Conservation (phyloP, 805 yeast species). For the Hanseniaspora jakobsenii region DNA sequence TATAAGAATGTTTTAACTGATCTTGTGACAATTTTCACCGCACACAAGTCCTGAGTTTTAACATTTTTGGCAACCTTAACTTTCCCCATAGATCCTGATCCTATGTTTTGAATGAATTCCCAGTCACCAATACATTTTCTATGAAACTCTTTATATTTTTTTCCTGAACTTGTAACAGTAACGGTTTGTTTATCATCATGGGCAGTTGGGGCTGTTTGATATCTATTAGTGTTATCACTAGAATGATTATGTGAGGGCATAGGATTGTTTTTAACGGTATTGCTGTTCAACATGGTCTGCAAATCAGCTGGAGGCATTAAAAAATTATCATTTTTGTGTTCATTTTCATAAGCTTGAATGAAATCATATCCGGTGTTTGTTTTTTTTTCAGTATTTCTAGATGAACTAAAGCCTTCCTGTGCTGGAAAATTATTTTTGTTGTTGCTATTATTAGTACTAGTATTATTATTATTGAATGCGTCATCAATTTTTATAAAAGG, state of each 20-base stretch:
- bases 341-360: not conserved
- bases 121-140: conserved; percentile 90
- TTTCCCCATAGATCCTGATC: conserved; percentile 99
- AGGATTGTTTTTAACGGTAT: not conserved
- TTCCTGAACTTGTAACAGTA: conserved; percentile 13
- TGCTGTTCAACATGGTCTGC: not conserved
- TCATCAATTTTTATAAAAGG: not conserved
- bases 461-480: no score
- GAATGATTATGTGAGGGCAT: no score
- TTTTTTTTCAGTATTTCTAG: no score
- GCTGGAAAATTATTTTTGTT: not conserved
- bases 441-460: not conserved
- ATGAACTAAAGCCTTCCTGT: no score
- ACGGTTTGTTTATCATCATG: conserved; percentile 4
- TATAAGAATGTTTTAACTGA: conserved; percentile 69
- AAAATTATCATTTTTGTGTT: not conserved
- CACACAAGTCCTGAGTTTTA: conserved; percentile 70
- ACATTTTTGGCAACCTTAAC: conserved; percentile 87
- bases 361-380: no score
- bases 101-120: conserved; percentile 89
- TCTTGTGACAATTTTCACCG: conserved; percentile 83
- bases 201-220: conserved; percentile 1
- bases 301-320: conserved; percentile 23
- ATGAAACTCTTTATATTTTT: conserved; percentile 40
- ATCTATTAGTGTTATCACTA: not conserved